Base-by-base conservation (phyloP, 768 basidiomycete genomes). In the Rhodotorula graminis region DNA sequence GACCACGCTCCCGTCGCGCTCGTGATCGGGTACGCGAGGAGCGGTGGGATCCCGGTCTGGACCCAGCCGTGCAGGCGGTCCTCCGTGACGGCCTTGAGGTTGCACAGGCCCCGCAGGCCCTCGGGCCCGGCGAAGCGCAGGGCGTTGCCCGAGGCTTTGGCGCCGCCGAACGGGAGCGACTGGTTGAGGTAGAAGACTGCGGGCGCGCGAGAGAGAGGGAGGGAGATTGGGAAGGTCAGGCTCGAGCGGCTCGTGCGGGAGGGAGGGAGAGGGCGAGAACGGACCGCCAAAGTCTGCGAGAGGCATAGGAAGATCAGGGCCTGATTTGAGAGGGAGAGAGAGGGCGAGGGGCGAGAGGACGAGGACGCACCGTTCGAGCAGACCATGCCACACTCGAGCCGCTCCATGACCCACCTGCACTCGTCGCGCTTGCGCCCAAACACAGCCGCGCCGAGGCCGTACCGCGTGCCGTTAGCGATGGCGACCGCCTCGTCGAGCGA, bases 301-400 rank as follows among this genome's bases (percentile, higher is more conserved):
- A n/a, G 69, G 33, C 52, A 2, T 50, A 18, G 65, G 60, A 49
- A 60, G 49, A 44, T 19, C 46, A 60, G 72, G 5, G 15, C 25
- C 8, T 42, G 62, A 37, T n/a, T 25, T 4, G 23, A 46, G 16
- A 84, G 25, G 6, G 11, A 88, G 44, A 3, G 44, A 6, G 12
- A 18, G 12, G 8, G 7, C 44, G 14, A 83, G 78, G n/a, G 91
- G 88, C 79, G 88, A 92, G 15, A 90, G 42, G 27, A 64, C 2
- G 19, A 9, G 89, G 21, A 87, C 93, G 79, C 92, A 82, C 98
- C 96, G 77, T 98, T 98, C 73, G 96, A 85, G 29, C 93, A 89
- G 7, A 98, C 95, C 96, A 99, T 98, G 59, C 95, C 95, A 77
- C 92, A 94, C 64, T 95, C 88, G 63, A 99, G 83, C 61, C 84